Conservation (phyloP, 306 rosid species). For the Cyamopsis tetragonoloba region DNA sequence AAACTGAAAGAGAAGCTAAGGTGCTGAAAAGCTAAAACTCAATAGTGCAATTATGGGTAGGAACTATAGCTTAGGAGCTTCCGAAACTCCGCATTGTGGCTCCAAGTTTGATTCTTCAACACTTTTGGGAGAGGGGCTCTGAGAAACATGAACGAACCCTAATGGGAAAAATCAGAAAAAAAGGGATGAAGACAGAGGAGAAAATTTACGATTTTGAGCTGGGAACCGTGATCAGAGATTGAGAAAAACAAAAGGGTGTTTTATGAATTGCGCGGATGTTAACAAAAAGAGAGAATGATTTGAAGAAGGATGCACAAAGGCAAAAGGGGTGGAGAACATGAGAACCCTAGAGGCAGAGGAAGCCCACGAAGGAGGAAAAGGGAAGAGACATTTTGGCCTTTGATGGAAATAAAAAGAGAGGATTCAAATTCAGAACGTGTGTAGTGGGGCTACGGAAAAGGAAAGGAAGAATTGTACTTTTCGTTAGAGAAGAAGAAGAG, state of each 20-base stretch:
- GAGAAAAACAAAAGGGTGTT: constrained; percentile 24
- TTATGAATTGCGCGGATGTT: neutral
- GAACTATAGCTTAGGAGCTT: constrained; percentile 17
- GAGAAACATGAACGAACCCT: constrained; percentile 35
- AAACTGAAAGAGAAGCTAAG: constrained; percentile 8
- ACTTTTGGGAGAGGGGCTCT: constrained; percentile 17
- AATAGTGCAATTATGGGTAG: constrained; percentile 19
- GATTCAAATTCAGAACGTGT: constrained; percentile 28
- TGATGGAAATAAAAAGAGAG: neutral
- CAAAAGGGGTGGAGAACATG: constrained; percentile 11
- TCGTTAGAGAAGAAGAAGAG: constrained; percentile 8
- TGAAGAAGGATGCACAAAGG: constrained; percentile 17
- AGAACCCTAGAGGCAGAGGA: constrained; percentile 41
- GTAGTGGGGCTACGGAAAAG: constrained; percentile 32
- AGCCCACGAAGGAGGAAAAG: constrained; percentile 23
- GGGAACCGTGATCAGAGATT: constrained; percentile 1
- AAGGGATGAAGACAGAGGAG: neutral
- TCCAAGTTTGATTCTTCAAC: constrained; percentile 18
- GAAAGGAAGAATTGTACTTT: constrained; percentile 37
- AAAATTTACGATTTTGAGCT: constrained; percentile 21
- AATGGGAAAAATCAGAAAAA: constrained; percentile 17
- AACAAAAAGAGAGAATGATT: constrained; percentile 31
- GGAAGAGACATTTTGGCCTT: constrained; percentile 27
- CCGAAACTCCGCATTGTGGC: constrained; percentile 35
- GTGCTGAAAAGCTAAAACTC: neutral